phyloP scores from a whole-genome alignment of 2,329 filamentous ascomycete genomes.

The Daldinia sp. region DNA sequence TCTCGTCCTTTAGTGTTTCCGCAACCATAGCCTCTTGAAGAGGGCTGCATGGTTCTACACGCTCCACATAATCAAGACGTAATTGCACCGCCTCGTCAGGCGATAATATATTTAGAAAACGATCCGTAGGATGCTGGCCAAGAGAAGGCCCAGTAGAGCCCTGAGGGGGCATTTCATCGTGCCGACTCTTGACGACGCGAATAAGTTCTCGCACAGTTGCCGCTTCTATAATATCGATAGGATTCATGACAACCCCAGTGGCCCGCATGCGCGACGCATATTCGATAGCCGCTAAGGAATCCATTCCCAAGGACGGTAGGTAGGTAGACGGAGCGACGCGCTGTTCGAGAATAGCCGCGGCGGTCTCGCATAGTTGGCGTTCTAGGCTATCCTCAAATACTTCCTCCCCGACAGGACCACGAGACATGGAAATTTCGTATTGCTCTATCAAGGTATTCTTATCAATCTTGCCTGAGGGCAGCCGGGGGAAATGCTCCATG shows the following conservation, averaged over 20 bases:
- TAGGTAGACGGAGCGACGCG: slow-evolving; percentile 41
- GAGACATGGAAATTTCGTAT: slow-evolving; percentile 50
- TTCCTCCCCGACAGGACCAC: slow-evolving; percentile 35
- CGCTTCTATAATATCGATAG: slow-evolving; percentile 68
- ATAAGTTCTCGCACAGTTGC: slow-evolving; percentile 50
- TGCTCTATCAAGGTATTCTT: slow-evolving; percentile 67
- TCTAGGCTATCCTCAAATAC: slow-evolving; percentile 48
- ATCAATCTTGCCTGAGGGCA: slow-evolving; percentile 87
- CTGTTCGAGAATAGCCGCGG: slow-evolving; percentile 41
- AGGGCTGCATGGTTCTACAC: slow-evolving; percentile 70
- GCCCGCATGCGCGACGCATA: slow-evolving; percentile 71
- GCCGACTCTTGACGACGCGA: slow-evolving; percentile 13
- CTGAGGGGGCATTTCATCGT: neutral
- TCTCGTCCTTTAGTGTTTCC: slow-evolving; percentile 69
- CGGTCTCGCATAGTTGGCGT: slow-evolving; percentile 46
- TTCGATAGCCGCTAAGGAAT: slow-evolving; percentile 54
- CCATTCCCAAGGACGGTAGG: slow-evolving; percentile 49
- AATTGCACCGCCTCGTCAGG: slow-evolving; percentile 18
- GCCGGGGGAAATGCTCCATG: slow-evolving; percentile 70
- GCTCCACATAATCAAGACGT: slow-evolving; percentile 46
- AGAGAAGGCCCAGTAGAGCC: neutral
- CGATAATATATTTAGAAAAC: slow-evolving; percentile 9
- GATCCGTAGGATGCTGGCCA: neutral
- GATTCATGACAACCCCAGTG: slow-evolving; percentile 62
- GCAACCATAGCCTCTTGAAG: slow-evolving; percentile 83